phyloP scores from a whole-genome alignment of 371 early-diverging fungal species.

The Rhizopus sp. region DNA sequence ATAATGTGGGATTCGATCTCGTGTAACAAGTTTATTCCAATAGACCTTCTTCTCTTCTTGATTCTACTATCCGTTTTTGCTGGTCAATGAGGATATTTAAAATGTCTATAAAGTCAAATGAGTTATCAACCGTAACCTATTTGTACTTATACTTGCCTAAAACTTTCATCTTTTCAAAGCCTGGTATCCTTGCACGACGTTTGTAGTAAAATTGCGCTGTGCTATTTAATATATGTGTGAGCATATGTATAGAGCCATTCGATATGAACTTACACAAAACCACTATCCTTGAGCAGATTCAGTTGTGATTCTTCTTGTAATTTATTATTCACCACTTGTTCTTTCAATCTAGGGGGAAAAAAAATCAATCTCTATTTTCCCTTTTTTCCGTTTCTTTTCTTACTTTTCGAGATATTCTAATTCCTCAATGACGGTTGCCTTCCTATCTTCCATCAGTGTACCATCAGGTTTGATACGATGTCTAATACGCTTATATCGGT shows the following conservation, averaged over 20 bases:
- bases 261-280: constrained; percentile 15
- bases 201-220: constrained; percentile 11
- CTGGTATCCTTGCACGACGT: constrained; percentile 11
- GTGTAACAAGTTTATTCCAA: constrained; percentile 1
- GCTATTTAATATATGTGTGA: constrained; percentile 3
- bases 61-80: constrained; percentile 15
- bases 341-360: constrained; percentile 27
- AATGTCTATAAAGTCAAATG: constrained; percentile 11
- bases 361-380: constrained; percentile 4
- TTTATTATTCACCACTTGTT: constrained; percentile 13
- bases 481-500: constrained; percentile 8
- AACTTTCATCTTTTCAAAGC: constrained; percentile 21
- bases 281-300: constrained; percentile 12
- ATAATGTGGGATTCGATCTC: not conserved
- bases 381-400: not conserved
- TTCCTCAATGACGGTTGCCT: constrained; percentile 12
- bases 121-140: not conserved
- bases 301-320: constrained; percentile 26
- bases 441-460: constrained; percentile 1
- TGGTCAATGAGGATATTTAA: constrained; percentile 12
- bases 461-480: constrained; percentile 20
- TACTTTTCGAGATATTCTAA: constrained; percentile 18
- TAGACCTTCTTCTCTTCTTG: constrained; percentile 13
- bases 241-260: not conserved
- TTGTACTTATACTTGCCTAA: constrained; percentile 12